Percentiles rank a stretch among this genome's conserved stretches.
These are phyloP conservation scores for Heliocybe sulcata DNA, from an alignment of 1,284 basidiomycete genomes.

Conservation along the genomic window DNA sequence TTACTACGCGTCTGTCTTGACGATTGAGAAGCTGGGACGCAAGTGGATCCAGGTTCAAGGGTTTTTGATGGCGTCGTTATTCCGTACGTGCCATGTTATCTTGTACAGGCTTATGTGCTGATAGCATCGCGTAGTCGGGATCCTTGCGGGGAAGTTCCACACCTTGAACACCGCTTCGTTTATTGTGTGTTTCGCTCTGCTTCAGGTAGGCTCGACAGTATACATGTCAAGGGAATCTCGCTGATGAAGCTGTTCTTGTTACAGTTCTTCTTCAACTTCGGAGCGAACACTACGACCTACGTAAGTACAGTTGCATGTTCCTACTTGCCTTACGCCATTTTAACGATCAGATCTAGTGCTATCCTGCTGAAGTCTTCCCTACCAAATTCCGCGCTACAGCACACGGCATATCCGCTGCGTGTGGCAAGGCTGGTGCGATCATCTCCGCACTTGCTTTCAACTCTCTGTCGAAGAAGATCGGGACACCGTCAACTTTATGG, in stretches of 20 bases:
- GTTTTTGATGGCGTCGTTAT: slow-evolving; percentile 64
- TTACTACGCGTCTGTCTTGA: slow-evolving; percentile 62
- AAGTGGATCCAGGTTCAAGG: slow-evolving; percentile 77
- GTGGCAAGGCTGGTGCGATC: slow-evolving; percentile 78
- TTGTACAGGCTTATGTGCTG: not conserved
- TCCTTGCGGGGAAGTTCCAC: slow-evolving; percentile 63
- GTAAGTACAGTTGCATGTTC: slow-evolving; percentile 23
- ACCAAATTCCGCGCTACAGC: slow-evolving; percentile 76
- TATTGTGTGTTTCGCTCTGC: slow-evolving; percentile 64
- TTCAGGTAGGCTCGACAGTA: slow-evolving; percentile 28
- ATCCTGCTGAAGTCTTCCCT: slow-evolving; percentile 86
- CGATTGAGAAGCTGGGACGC: slow-evolving; percentile 67
- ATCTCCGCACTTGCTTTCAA: slow-evolving; percentile 79
- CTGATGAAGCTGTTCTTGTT: not conserved
- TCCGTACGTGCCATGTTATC: slow-evolving; percentile 36
- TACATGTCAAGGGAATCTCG: not conserved
- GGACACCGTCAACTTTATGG: slow-evolving; percentile 55
- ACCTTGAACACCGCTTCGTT: slow-evolving; percentile 53
- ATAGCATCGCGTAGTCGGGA: slow-evolving; percentile 35
- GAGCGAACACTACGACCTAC: slow-evolving; percentile 74
- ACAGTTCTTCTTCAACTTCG: slow-evolving; percentile 75
- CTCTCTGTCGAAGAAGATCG: slow-evolving; percentile 54
- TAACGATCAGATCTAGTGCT: slow-evolving; percentile 30
- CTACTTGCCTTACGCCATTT: not conserved
- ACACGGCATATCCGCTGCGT: slow-evolving; percentile 77